phyloP scores from a whole-genome alignment of 2,329 filamentous ascomycete species.

The Sporothrix phasma region DNA sequence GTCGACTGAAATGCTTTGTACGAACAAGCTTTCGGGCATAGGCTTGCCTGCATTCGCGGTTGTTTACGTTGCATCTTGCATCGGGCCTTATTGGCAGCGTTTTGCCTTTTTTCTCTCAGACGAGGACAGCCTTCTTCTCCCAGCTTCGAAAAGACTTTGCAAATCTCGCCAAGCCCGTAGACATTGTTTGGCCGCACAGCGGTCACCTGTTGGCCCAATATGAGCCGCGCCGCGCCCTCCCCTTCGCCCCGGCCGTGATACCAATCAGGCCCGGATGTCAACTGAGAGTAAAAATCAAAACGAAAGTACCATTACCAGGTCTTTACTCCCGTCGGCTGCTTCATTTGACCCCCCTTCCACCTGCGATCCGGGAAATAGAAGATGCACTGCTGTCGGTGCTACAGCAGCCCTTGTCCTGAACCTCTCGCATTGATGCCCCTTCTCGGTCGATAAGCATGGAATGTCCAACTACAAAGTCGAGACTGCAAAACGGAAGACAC shows the following conservation, averaged over 20 bases:
- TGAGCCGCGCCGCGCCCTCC: too few species aligned
- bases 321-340: neutral
- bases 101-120: neutral
- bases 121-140: too few species aligned
- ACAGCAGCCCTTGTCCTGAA: slow-evolving; percentile 5
- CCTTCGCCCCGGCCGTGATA: neutral
- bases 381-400: slow-evolving; percentile 5
- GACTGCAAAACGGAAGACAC: too few species aligned
- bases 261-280: neutral
- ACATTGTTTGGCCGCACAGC: neutral
- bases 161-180: neutral
- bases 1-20: too few species aligned
- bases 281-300: neutral
- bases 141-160: neutral
- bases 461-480: too few species aligned
- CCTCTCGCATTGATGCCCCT: neutral
- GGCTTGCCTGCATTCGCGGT: neutral
- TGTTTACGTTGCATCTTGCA: neutral
- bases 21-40: too few species aligned
- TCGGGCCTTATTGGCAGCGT: too few species aligned
- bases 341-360: neutral
- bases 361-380: neutral
- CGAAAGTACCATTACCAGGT: neutral
- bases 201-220: neutral
- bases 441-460: neutral